Evolutionary conservation across 2,329 filamentous ascomycete genomes (phyloP).

Genomic region (Hansfordia pulvinata): DNA sequence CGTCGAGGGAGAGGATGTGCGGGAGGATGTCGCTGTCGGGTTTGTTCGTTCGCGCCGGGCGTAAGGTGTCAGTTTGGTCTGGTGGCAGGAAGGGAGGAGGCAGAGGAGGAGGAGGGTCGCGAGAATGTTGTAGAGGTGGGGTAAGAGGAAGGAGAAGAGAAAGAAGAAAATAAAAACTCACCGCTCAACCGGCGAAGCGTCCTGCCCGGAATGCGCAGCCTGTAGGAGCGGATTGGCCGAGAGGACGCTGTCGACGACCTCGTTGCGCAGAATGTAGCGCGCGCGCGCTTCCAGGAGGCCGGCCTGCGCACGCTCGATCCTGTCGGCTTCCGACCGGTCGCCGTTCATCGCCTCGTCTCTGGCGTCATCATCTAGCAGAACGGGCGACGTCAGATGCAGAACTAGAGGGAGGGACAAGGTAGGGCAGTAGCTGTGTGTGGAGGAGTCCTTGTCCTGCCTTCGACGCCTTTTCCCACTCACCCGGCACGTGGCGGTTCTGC

Average conservation of each 20-base stretch:
- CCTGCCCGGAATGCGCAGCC: constrained; percentile 56
- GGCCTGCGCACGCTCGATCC: constrained; percentile 42
- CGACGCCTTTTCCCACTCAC: constrained; percentile 12
- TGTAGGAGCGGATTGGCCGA: constrained; percentile 64
- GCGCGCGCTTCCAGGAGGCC: constrained; percentile 59
- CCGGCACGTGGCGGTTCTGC: constrained; percentile 21
- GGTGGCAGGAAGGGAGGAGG: neutral
- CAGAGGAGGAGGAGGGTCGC: neutral
- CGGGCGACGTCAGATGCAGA: too few species aligned
- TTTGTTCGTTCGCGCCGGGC: constrained; percentile 3
- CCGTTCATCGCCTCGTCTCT: constrained; percentile 29
- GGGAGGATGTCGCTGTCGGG: constrained; percentile 51
- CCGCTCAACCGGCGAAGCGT: constrained; percentile 55
- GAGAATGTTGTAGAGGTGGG: too few species aligned
- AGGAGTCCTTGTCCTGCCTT: constrained; percentile 4
- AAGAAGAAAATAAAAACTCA: constrained; percentile 20
- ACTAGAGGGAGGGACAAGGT: neutral
- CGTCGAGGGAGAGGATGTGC: constrained; percentile 53
- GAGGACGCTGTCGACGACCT: constrained; percentile 54
- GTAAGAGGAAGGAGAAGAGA: neutral
- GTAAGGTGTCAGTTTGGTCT: constrained; percentile 1
- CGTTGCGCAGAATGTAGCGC: constrained; percentile 54
- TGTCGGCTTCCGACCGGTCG: constrained; percentile 4
- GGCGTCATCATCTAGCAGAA: too few species aligned
- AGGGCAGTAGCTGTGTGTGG: neutral